Base-by-base conservation (phyloP, 768 basidiomycete genomes). In the Butyriboletus loyo region DNA sequence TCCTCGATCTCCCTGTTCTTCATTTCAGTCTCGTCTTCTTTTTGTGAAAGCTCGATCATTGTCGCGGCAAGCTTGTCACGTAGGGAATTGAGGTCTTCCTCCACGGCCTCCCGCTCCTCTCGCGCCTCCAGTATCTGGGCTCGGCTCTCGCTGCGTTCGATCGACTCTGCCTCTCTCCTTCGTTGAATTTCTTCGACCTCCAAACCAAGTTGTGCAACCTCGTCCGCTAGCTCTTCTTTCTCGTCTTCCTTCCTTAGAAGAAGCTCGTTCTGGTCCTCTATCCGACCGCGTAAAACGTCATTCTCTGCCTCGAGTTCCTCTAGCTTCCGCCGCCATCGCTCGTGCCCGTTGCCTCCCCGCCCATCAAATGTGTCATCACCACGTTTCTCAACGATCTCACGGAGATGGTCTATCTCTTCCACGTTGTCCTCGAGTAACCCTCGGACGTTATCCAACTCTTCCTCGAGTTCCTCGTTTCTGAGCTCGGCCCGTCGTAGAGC, bases 1-100 rank as follows among this genome's bases (percentile, higher is more conserved):
- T 94, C 89, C 4, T 88, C 85, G 40, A 94, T 82, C 66, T 92
- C 90, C 53, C 78, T 74, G 50, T 80, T 80, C 73, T 88, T 87
- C 66, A 85, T 73, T 47, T 93, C 91, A 21, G 93, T 68, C 28
- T 96, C 94, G 55, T 94, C 89, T 61, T 95, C 89, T 69, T 83
- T 88, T 68, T 90, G 85, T 68, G 91, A 87, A 25, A 92, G 72
- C 69, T 92, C 90, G 56, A 93, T 92, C 66, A 84, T 78, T 2
- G 83, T 80, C 1, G 88, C 90, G 1, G 91, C 90, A 9, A 91
- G 75, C 66, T 83, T 85, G 71, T 93, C 91, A 43, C 84, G 75
- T 32, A 87, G 67, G 0, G 84, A 77, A 59, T 90, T 89, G 44
- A 92, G 63, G 59, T 85, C 84, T 3, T 88, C 87, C 63, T 92